Percentiles rank a stretch among this genome's conserved stretches.
Evolutionary conservation across 371 early-diverging fungal genomes (phyloP).

Genomic region (Mortierella sp.): DNA sequence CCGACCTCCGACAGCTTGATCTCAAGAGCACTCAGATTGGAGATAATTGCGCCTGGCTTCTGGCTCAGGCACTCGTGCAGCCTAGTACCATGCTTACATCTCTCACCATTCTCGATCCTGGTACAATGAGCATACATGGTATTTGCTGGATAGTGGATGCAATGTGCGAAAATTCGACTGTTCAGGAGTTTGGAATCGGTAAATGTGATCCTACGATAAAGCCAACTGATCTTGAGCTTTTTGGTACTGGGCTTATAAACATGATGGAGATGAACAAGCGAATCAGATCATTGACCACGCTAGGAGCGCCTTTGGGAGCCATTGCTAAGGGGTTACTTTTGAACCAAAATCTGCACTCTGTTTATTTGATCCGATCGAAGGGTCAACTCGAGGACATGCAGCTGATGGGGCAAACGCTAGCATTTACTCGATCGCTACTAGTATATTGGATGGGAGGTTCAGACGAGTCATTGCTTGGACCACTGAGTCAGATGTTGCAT

Average conservation of each 20-base stretch:
- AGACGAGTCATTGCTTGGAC: conserved; percentile 34
- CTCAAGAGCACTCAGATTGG: conserved; percentile 47
- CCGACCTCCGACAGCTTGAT: conserved; percentile 38
- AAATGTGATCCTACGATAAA: conserved; percentile 7
- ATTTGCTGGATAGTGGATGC: conserved; percentile 43
- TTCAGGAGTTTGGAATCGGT: conserved; percentile 48
- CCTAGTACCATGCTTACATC: conserved; percentile 29
- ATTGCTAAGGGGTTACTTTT: conserved; percentile 44
- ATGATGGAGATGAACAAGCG: conserved; percentile 46
- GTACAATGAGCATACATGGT: conserved; percentile 28
- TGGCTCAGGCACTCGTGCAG: conserved; percentile 45
- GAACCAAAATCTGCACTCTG: conserved; percentile 38
- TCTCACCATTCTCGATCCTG: conserved; percentile 34
- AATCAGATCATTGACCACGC: conserved; percentile 29
- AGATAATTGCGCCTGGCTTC: conserved; percentile 32
- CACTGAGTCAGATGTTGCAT: conserved; percentile 3
- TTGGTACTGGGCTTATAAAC: conserved; percentile 25
- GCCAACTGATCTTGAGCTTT: conserved; percentile 16
- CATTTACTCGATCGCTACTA: conserved; percentile 41
- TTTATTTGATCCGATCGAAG: conserved; percentile 44
- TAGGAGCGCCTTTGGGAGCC: conserved; percentile 38
- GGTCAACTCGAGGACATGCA: conserved; percentile 42
- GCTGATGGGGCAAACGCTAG: conserved; percentile 42
- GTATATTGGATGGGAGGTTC: conserved; percentile 55
- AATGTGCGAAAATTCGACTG: conserved; percentile 36